phyloP scores from a whole-genome alignment of 805 yeast genomes.

The Saccharomyces mikatae region DNA sequence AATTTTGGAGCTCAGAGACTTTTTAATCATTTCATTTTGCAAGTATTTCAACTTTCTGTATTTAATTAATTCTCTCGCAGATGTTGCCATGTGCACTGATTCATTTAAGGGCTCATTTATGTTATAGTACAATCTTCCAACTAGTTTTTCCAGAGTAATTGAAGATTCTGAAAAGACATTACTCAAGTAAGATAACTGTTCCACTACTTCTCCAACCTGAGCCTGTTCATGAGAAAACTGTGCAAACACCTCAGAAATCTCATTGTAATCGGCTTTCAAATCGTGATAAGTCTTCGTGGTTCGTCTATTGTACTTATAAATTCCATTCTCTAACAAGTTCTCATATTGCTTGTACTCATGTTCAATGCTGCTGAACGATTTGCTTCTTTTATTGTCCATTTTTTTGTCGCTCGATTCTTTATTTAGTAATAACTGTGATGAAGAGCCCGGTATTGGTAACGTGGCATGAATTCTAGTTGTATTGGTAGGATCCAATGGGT shows the following conservation, averaged over 20 bases:
- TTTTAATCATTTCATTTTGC: slow-evolving; percentile 25
- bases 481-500: slow-evolving; percentile 31
- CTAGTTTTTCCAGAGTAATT: slow-evolving; percentile 19
- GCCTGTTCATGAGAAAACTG: slow-evolving; percentile 19
- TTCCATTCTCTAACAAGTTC: slow-evolving; percentile 17
- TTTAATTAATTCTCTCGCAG: slow-evolving; percentile 25
- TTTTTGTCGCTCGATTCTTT: neutral
- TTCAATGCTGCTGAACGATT: slow-evolving; percentile 19
- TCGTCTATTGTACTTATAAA: slow-evolving; percentile 24
- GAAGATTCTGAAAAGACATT: slow-evolving; percentile 23
- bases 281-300: slow-evolving; percentile 23
- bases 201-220: slow-evolving; percentile 22
- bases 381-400: slow-evolving; percentile 9
- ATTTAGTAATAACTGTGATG: slow-evolving; percentile 16
- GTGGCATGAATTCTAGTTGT: slow-evolving; percentile 29
- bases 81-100: slow-evolving; percentile 25
- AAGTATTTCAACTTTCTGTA: slow-evolving; percentile 25
- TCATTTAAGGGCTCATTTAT: slow-evolving; percentile 29
- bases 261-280: slow-evolving; percentile 19
- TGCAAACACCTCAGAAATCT: slow-evolving; percentile 22
- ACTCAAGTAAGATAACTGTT: slow-evolving; percentile 22
- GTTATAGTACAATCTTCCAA: slow-evolving; percentile 26
- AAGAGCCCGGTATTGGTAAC: slow-evolving; percentile 25
- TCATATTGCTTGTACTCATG: slow-evolving; percentile 26
- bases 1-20: slow-evolving; percentile 17